A percentile compares a stretch with the other conserved stretches of the same genome.
These are phyloP conservation scores for Neurospora tetraspora DNA, from an alignment of 495 filamentous ascomycete genomes.

Conservation along the genomic window DNA sequence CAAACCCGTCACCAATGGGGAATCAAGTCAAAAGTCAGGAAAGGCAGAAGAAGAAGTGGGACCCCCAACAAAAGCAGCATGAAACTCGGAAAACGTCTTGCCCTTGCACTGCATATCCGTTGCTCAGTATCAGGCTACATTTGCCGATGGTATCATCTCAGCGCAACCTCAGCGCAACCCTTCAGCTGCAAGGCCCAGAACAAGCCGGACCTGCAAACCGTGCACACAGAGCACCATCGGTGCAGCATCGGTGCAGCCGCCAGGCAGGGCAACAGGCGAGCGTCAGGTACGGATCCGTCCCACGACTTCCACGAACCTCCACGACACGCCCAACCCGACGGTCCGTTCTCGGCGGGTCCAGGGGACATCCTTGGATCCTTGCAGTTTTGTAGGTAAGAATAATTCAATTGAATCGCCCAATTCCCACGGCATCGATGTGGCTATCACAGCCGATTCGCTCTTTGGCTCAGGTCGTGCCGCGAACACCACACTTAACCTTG, in stretches of 20 bases:
- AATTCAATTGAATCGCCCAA: conserved; percentile 10
- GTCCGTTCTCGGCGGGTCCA: background rate
- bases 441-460: conserved; percentile 5
- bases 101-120: background rate
- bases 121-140: background rate
- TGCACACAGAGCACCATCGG: background rate
- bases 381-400: conserved; percentile 7
- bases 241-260: background rate
- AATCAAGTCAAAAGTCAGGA: background rate
- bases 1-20: background rate
- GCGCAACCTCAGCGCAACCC: background rate
- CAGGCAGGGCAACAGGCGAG: background rate
- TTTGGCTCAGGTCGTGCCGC: background rate
- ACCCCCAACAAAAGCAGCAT: background rate
- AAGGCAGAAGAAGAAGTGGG: background rate
- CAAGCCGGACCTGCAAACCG: background rate
- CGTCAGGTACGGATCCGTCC: background rate
- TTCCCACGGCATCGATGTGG: background rate
- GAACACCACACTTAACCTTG: background rate
- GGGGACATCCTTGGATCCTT: background rate
- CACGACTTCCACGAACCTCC: background rate
- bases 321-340: background rate
- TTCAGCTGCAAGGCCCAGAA: background rate
- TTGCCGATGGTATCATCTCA: background rate
- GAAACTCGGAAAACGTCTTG: background rate